A percentile compares a stretch with the other conserved stretches of the same genome.
These are phyloP conservation scores for Cyberlindnera mycetangii DNA, from an alignment of 805 yeast genomes.

Conservation along the genomic window DNA sequence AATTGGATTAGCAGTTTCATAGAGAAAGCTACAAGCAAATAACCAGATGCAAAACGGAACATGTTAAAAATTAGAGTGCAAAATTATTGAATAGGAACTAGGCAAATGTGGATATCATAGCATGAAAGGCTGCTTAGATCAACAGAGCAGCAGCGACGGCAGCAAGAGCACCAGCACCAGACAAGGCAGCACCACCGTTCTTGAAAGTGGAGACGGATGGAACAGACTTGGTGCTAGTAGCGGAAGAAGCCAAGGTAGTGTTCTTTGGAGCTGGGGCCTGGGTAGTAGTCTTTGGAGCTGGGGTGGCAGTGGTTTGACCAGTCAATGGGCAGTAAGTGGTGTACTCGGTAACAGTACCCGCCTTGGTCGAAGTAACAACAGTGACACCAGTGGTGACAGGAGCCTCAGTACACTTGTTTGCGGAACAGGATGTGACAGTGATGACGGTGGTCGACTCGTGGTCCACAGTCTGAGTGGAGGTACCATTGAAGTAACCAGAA, in stretches of 20 bases:
- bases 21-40: too few species aligned
- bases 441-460: slow-evolving; percentile 27
- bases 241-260: not conserved
- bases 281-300: not conserved
- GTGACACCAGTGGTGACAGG: slow-evolving; percentile 28
- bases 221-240: not conserved
- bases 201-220: slow-evolving; percentile 5
- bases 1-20: too few species aligned
- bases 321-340: slow-evolving; percentile 24
- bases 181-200: slow-evolving; percentile 6
- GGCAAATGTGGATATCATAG: not conserved
- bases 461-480: slow-evolving; percentile 23
- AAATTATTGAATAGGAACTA: not conserved
- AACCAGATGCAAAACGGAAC: too few species aligned
- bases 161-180: slow-evolving; percentile 8
- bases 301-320: slow-evolving; percentile 1
- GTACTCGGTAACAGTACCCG: slow-evolving; percentile 17
- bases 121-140: not conserved
- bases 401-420: slow-evolving; percentile 13
- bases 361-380: slow-evolving; percentile 30
- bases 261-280: not conserved
- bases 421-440: slow-evolving; percentile 27
- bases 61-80: not conserved
- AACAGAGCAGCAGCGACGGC: slow-evolving; percentile 8
- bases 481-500: slow-evolving; percentile 7